These are phyloP conservation scores for barrel medic (Medicago truncatula) DNA, from an alignment of 306 rosid genomes.

Conservation along the genomic window MtrunA17r5.0-ANR NC_053043.1:51152001-51152500, in stretches of 20 bases:
- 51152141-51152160: conserved; percentile 43
- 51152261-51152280: conserved; percentile 63
- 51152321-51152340: conserved; percentile 43
- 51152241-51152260: conserved; percentile 61
- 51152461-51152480: conserved; percentile 84
- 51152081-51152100: conserved; percentile 58
- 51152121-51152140: neutral
- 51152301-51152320: conserved; percentile 23
- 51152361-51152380: conserved; percentile 55
- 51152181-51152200: conserved; percentile 29
- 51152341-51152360: conserved; percentile 53
- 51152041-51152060: neutral
- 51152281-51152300: conserved; percentile 55
- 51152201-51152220: conserved; percentile 23
- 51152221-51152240: conserved; percentile 57
- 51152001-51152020: conserved; percentile 13
- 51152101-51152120: conserved; percentile 34
- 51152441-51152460: conserved; percentile 85
- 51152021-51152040: neutral
- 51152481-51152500: conserved; percentile 97
- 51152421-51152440: conserved; percentile 52
- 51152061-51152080: conserved; percentile 31
- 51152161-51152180: conserved; percentile 41
- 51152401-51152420: conserved; percentile 68
- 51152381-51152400: conserved; percentile 61